These are phyloP conservation scores for Sclerotinia nivalis DNA, from an alignment of 2,329 filamentous ascomycete species.

Conservation along the genomic window DNA sequence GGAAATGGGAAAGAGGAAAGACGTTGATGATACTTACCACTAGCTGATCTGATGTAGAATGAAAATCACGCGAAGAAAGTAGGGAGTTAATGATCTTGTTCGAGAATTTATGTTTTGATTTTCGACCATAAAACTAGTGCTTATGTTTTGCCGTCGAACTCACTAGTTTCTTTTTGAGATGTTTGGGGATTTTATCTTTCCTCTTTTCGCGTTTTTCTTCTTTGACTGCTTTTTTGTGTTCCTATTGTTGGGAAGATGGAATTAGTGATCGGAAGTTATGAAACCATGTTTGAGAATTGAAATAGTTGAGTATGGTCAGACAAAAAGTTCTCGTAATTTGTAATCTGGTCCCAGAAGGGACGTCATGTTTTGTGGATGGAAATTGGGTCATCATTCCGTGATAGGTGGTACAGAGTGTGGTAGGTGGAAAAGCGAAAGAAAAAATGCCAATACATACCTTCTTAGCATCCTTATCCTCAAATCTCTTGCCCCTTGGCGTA, in stretches of 20 bases:
- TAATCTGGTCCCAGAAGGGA: slow-evolving; percentile 20
- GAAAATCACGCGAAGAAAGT: not conserved
- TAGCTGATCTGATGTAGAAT: not conserved
- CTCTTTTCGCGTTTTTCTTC: slow-evolving; percentile 93
- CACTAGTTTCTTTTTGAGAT: slow-evolving; percentile 88
- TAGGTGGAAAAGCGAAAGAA: slow-evolving; percentile 1
- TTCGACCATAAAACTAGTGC: slow-evolving; percentile 32
- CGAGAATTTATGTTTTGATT: slow-evolving; percentile 5
- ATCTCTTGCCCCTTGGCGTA: slow-evolving; percentile 75
- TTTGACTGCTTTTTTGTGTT: slow-evolving; percentile 88
- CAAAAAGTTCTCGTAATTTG: slow-evolving; percentile 19
- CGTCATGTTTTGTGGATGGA: slow-evolving; percentile 22
- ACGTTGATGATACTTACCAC: not conserved
- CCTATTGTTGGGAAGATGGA: slow-evolving; percentile 37
- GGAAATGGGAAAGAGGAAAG: not conserved
- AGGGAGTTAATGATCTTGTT: not conserved
- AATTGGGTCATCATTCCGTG: slow-evolving; percentile 19
- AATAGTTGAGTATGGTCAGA: slow-evolving; percentile 11
- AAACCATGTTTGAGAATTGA: not conserved
- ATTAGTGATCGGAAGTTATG: not conserved
- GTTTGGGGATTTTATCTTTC: slow-evolving; percentile 94
- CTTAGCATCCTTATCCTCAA: slow-evolving; percentile 90
- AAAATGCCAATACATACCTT: slow-evolving; percentile 51
- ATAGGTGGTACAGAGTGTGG: slow-evolving; percentile 33
- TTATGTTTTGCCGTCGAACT: slow-evolving; percentile 47